These are phyloP conservation scores for Tephrocybe sp. DNA, from an alignment of 768 basidiomycete genomes.

Conservation along the genomic window DNA sequence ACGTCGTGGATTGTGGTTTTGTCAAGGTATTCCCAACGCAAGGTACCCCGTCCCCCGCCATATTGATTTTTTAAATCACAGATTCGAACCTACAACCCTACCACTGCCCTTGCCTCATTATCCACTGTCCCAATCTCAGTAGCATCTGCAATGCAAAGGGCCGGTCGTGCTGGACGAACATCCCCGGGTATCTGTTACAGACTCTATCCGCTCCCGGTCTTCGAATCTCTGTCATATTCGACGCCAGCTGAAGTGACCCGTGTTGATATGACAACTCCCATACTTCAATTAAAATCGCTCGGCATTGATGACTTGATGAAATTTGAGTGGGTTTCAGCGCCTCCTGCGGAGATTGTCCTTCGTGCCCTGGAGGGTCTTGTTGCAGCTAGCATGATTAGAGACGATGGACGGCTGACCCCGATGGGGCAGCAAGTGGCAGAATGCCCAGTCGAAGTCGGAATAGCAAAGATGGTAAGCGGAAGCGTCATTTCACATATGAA, in stretches of 20 bases:
- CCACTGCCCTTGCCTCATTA: constrained; percentile 80
- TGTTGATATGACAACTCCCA: constrained; percentile 86
- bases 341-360: constrained; percentile 82
- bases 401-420: constrained; percentile 71
- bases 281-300: constrained; percentile 91
- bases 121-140: constrained; percentile 79
- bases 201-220: constrained; percentile 69
- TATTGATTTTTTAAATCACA: constrained; percentile 25
- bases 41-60: background rate
- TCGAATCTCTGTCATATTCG: constrained; percentile 58
- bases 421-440: constrained; percentile 89
- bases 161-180: constrained; percentile 93
- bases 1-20: constrained; percentile 91
- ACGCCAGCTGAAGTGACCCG: constrained; percentile 91
- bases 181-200: constrained; percentile 91
- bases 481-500: background rate
- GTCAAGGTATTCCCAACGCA: constrained; percentile 65
- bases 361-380: constrained; percentile 83
- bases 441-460: constrained; percentile 87
- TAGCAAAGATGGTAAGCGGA: constrained; percentile 85
- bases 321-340: constrained; percentile 92
- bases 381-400: constrained; percentile 79
- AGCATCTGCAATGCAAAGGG: constrained; percentile 89
- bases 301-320: constrained; percentile 95
- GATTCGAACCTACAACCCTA: constrained; percentile 91